These are phyloP conservation scores for Linaria vulgaris DNA, from an alignment of 257 asterid genomes.

Conservation along the genomic window DNA sequence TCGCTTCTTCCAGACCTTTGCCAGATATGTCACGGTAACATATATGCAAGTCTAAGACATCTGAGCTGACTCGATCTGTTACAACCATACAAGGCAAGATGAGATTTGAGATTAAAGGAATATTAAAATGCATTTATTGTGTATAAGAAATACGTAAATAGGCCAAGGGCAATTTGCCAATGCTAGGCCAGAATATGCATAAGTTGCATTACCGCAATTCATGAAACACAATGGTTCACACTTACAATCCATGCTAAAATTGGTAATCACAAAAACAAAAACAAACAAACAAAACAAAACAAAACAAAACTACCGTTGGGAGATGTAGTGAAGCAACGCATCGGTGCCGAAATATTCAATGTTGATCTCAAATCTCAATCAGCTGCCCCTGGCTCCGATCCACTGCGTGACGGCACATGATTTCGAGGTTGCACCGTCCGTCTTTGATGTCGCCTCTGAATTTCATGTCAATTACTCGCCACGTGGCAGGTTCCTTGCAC, in stretches of 20 bases:
- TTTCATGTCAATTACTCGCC: slow-evolving; percentile 21
- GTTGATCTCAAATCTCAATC: slow-evolving; percentile 21
- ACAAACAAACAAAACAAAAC: no score
- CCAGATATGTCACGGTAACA: not conserved
- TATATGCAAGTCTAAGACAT: not conserved
- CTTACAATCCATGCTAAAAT: no score
- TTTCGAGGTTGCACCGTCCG: not conserved
- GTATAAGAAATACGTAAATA: no score
- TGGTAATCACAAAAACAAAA: no score
- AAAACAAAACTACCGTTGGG: no score
- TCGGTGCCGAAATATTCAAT: slow-evolving; percentile 25
- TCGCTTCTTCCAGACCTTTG: no score
- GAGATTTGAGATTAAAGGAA: not conserved
- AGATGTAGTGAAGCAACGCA: slow-evolving; percentile 30
- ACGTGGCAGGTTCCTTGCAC: slow-evolving; percentile 26
- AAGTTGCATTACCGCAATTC: no score
- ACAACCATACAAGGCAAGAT: not conserved
- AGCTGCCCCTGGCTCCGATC: no score
- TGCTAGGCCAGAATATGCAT: no score
- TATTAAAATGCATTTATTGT: not conserved
- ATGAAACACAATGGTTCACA: no score
- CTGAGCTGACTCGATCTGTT: not conserved
- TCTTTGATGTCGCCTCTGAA: not conserved
- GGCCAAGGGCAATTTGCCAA: no score
- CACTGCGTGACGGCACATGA: no score